These are phyloP conservation scores for Auriscalpium orientale DNA, from an alignment of 768 basidiomycete genomes.

Conservation along the genomic window DNA sequence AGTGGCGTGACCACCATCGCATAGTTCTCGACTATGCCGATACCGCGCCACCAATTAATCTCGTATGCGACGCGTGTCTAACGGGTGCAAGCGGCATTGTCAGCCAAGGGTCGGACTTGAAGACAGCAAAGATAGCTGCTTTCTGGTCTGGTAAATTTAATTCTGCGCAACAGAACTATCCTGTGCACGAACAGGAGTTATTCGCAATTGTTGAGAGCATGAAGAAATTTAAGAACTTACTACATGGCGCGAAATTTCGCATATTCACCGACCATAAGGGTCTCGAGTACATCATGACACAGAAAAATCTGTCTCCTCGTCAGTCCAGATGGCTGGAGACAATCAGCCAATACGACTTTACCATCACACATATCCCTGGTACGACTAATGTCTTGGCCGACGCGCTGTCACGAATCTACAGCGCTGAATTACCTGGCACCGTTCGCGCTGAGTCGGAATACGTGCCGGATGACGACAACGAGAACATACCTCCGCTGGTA, in stretches of 20 bases:
- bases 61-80: constrained; percentile 20
- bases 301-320: constrained; percentile 18
- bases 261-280: constrained; percentile 24
- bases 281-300: constrained; percentile 15
- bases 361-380: constrained; percentile 23
- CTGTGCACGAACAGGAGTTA: constrained; percentile 15
- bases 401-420: constrained; percentile 17
- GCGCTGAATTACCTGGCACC: constrained; percentile 15
- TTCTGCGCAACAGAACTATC: constrained; percentile 18
- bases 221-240: constrained; percentile 22
- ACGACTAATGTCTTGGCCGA: constrained; percentile 21
- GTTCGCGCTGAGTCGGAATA: constrained; percentile 18
- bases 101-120: constrained; percentile 17
- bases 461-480: constrained; percentile 7
- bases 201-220: constrained; percentile 30
- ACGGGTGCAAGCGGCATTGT: constrained; percentile 17
- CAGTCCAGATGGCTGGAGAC: too few relatives aligned
- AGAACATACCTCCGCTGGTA: too few relatives aligned
- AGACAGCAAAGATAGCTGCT: constrained; percentile 13
- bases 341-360: constrained; percentile 24
- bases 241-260: constrained; percentile 18
- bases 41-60: constrained; percentile 14
- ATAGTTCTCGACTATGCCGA: constrained; percentile 18
- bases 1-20: constrained; percentile 12
- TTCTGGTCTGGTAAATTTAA: constrained; percentile 26